phyloP scores from a whole-genome alignment of 2,329 filamentous ascomycete species.

The Penicillium capsulatum region DNA sequence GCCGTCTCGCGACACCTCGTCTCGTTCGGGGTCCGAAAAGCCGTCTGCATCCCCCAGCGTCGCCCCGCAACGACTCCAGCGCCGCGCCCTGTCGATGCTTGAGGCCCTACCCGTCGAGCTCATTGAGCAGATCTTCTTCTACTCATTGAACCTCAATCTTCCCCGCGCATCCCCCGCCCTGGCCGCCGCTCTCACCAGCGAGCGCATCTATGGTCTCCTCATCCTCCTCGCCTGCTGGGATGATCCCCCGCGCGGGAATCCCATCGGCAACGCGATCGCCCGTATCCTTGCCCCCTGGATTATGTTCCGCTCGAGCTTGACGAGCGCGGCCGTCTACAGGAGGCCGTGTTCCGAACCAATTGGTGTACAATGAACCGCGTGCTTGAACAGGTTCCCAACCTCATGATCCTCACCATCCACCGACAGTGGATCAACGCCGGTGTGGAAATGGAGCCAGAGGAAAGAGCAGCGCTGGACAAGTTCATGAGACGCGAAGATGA shows the following conservation, averaged over 20 bases:
- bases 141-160: constrained; percentile 45
- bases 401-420: constrained; percentile 34
- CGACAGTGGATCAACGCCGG: constrained; percentile 31
- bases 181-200: constrained; percentile 37
- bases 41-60: not conserved
- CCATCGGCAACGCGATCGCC: constrained; percentile 19
- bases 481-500: constrained; percentile 22
- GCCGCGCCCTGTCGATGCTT: constrained; percentile 22
- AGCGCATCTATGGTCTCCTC: constrained; percentile 40
- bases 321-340: constrained; percentile 34
- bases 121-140: constrained; percentile 52
- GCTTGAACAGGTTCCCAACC: constrained; percentile 29
- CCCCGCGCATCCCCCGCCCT: constrained; percentile 42
- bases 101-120: constrained; percentile 50
- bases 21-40: not conserved
- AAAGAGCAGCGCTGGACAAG: constrained; percentile 15
- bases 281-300: constrained; percentile 33
- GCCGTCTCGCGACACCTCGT: not conserved
- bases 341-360: constrained; percentile 32
- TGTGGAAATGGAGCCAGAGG: constrained; percentile 18
- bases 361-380: constrained; percentile 41
- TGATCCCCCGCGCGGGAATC: constrained; percentile 14
- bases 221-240: constrained; percentile 42
- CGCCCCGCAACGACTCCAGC: not conserved
- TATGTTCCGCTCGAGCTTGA: constrained; percentile 28